A percentile compares a stretch with the other conserved stretches of the same genome.
These are phyloP conservation scores for Trichosporon sp. DNA, from an alignment of 1,284 basidiomycete genomes.

Conservation along the genomic window DNA sequence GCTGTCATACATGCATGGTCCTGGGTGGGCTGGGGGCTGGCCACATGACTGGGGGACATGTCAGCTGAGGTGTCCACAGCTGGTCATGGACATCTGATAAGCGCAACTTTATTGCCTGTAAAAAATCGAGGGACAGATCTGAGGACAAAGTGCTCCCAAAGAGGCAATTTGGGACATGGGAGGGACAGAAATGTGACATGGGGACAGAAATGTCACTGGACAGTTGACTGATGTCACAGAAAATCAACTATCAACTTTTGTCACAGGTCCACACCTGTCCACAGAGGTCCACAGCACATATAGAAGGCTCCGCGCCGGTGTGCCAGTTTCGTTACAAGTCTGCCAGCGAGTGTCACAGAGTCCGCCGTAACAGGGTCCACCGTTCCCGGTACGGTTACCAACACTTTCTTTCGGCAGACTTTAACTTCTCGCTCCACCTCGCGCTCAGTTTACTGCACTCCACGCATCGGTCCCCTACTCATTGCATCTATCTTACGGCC, in stretches of 20 bases:
- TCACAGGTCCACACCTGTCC: background rate
- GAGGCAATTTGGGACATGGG: background rate
- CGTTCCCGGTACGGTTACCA: no score
- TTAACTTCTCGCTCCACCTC: no score
- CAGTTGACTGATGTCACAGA: background rate
- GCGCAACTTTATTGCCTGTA: background rate
- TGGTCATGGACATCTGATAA: background rate
- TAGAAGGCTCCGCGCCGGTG: background rate
- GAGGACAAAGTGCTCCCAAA: background rate
- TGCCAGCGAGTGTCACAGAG: background rate
- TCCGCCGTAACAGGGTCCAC: background rate
- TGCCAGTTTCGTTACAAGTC: background rate
- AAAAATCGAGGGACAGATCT: background rate
- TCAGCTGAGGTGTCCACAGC: background rate
- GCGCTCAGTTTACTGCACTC: no score
- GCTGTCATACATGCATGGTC: no score
- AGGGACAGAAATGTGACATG: background rate
- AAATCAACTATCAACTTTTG: background rate
- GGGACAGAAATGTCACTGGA: background rate
- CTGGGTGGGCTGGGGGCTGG: no score
- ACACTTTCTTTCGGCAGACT: no score
- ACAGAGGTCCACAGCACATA: background rate
- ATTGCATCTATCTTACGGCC: no score
- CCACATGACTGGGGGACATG: no score
- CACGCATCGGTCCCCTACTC: no score